A percentile compares a stretch with the other conserved stretches of the same genome.
Conservation (phyloP, 2,329 filamentous ascomycete genomes). For the Coniosporium tulheliwenetii region DNA sequence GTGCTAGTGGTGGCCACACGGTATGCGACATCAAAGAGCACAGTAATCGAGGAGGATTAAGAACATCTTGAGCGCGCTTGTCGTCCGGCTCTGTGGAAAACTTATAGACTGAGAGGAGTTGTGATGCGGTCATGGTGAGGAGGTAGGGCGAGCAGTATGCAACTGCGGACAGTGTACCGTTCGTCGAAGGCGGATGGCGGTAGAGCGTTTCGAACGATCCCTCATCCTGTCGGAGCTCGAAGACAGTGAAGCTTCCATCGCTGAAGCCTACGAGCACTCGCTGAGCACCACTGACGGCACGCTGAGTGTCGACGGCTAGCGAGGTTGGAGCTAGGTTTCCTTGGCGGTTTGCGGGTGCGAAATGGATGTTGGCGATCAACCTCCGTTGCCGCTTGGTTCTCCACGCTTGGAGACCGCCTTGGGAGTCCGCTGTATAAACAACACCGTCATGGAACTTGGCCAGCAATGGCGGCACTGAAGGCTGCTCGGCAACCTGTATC, state of each 20-base stretch:
- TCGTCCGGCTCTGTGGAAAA: constrained; percentile 27
- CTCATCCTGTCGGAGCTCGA: constrained; percentile 37
- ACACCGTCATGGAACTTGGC: constrained; percentile 65
- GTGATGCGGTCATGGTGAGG: constrained; percentile 60
- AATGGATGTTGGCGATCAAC: constrained; percentile 36
- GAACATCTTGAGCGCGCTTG: constrained; percentile 3
- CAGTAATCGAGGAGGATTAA: constrained; percentile 42
- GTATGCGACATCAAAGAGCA: constrained; percentile 71
- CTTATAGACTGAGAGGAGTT: constrained; percentile 61
- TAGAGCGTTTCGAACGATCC: constrained; percentile 35
- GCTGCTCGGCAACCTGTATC: constrained; percentile 43
- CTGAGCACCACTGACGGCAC: constrained; percentile 13
- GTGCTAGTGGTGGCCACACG: constrained; percentile 58
- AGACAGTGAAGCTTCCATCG: constrained; percentile 58
- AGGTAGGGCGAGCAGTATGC: constrained; percentile 63
- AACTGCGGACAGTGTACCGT: constrained; percentile 52
- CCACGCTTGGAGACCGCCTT: constrained; percentile 64
- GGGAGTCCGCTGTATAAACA: constrained; percentile 59
- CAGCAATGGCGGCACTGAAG: constrained; percentile 44
- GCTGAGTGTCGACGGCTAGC: constrained; percentile 43
- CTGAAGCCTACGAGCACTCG: constrained; percentile 51
- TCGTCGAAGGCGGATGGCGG: constrained; percentile 44
- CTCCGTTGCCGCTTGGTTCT: constrained; percentile 43
- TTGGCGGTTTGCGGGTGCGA: constrained; percentile 5
- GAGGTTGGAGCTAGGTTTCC: constrained; percentile 35